Evolutionary conservation across 1,284 basidiomycete genomes (phyloP).

Genomic region (Moesziomyces globuligerus): DNA sequence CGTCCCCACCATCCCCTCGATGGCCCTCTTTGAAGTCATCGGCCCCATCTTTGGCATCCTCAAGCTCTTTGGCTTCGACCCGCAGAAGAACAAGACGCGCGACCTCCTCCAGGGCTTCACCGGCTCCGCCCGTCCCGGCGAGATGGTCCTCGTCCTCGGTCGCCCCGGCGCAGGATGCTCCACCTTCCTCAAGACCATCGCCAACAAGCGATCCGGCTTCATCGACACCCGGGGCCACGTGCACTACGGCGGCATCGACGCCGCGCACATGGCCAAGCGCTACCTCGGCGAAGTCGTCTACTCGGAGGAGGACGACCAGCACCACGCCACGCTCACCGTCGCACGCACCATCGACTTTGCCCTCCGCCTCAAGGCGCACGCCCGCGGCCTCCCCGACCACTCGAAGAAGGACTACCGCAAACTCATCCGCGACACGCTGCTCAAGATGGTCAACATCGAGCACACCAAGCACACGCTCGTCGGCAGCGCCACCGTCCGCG

Average conservation of each 20-base stretch:
- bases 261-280: conserved; percentile 70
- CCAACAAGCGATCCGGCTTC: conserved; percentile 76
- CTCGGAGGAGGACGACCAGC: conserved; percentile 78
- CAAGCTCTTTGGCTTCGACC: conserved; percentile 45
- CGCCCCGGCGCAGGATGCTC: conserved; percentile 82
- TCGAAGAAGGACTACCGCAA: conserved; percentile 70
- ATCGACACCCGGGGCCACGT: conserved; percentile 73
- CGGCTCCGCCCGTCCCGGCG: conserved; percentile 54
- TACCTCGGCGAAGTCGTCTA: conserved; percentile 84
- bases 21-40: conserved; percentile 51
- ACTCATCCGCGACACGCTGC: conserved; percentile 71
- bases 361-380: conserved; percentile 49
- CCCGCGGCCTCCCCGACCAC: conserved; percentile 69
- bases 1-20: conserved; percentile 48
- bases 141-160: conserved; percentile 74
- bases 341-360: conserved; percentile 57
- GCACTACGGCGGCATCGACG: conserved; percentile 75
- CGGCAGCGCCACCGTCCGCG: conserved; percentile 79
- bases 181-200: conserved; percentile 78
- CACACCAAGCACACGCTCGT: conserved; percentile 80
- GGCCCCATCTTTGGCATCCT: conserved; percentile 46
- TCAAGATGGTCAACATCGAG: conserved; percentile 78
- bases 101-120: conserved; percentile 48
- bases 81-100: conserved; percentile 31
- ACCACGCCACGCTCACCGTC: conserved; percentile 80